These are phyloP conservation scores for Hymenoscyphus repandus DNA, from an alignment of 2,329 filamentous ascomycete species.

Conservation along the genomic window DNA sequence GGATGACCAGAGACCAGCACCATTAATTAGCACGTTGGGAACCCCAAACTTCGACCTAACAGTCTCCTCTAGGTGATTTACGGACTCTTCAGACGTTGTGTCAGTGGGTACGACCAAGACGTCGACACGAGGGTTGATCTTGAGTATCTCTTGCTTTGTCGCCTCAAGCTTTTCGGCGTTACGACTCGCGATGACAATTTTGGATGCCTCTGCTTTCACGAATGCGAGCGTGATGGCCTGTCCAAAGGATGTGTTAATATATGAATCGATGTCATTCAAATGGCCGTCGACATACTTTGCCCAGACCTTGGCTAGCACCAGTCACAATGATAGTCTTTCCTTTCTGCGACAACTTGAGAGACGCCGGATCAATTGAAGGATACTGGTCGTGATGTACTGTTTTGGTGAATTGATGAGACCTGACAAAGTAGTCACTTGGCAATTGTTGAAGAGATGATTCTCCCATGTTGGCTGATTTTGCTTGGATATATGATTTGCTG, in stretches of 20 bases:
- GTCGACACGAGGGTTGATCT: slow-evolving; percentile 29
- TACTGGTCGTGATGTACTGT: slow-evolving; percentile 35
- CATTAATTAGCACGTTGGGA: slow-evolving; percentile 45
- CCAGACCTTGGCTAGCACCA: slow-evolving; percentile 38
- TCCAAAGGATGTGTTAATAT: not conserved
- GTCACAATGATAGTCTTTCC: slow-evolving; percentile 33
- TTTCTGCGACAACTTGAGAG: slow-evolving; percentile 29
- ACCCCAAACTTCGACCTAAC: slow-evolving; percentile 34
- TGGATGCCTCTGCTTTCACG: slow-evolving; percentile 32
- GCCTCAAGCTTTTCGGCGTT: slow-evolving; percentile 26
- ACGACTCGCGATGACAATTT: slow-evolving; percentile 32
- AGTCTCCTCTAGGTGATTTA: slow-evolving; percentile 16
- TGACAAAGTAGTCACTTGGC: not conserved
- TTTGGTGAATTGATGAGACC: slow-evolving; percentile 28
- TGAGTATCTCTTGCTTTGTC: slow-evolving; percentile 24
- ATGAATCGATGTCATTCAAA: not conserved
- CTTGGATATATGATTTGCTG: too few relatives aligned
- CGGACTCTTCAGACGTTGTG: slow-evolving; percentile 21
- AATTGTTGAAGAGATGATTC: too few relatives aligned
- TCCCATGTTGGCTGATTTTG: too few relatives aligned
- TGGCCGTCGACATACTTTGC: slow-evolving; percentile 3
- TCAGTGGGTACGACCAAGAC: slow-evolving; percentile 31
- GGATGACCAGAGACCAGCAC: slow-evolving; percentile 10
- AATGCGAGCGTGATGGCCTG: slow-evolving; percentile 15
- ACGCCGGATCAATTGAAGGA: slow-evolving; percentile 35